Conservation (phyloP, 805 yeast genomes). For the Wickerhamiella hasegawae region DNA sequence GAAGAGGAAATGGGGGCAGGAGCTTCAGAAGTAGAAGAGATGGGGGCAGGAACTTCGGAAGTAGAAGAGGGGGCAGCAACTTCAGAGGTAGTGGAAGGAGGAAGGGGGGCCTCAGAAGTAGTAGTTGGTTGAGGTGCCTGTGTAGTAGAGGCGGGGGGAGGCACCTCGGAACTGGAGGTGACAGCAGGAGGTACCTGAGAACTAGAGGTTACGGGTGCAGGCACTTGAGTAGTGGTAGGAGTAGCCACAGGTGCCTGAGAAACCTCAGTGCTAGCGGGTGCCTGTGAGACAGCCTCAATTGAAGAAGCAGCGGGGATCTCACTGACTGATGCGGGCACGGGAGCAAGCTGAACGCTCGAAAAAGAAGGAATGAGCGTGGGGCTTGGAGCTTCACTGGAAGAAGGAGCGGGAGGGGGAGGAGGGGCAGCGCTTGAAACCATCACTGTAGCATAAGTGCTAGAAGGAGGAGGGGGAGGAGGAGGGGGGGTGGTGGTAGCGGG, state of each 20-base stretch:
- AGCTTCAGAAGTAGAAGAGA: slow-evolving; percentile 10
- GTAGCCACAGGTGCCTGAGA: slow-evolving; percentile 10
- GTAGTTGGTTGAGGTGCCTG: slow-evolving; percentile 3
- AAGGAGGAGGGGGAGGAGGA: slow-evolving; percentile 10
- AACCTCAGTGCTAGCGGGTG: slow-evolving; percentile 7
- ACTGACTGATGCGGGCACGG: too few relatives aligned
- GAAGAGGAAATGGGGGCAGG: slow-evolving; percentile 18
- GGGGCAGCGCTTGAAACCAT: slow-evolving; percentile 8
- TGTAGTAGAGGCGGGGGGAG: slow-evolving; percentile 25
- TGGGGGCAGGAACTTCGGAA: slow-evolving; percentile 13
- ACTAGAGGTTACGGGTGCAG: slow-evolving; percentile 11
- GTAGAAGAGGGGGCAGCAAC: slow-evolving; percentile 18
- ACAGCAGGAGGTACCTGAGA: slow-evolving; percentile 15
- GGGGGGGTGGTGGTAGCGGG: slow-evolving; percentile 5
- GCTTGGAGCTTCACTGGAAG: too few relatives aligned
- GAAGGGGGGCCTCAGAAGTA: neutral
- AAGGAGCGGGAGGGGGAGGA: slow-evolving; percentile 11
- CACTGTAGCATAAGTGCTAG: too few relatives aligned
- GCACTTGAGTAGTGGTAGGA: slow-evolving; percentile 8
- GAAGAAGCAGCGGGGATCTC: too few relatives aligned
- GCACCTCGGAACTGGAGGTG: slow-evolving; percentile 38
- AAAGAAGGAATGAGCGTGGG: too few relatives aligned
- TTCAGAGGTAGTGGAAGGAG: slow-evolving; percentile 7
- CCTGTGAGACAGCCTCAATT: too few relatives aligned
- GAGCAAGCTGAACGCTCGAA: too few relatives aligned